Evolutionary conservation across 2,329 filamentous ascomycete species (phyloP).

Genomic region (Diplodia seriata): DNA sequence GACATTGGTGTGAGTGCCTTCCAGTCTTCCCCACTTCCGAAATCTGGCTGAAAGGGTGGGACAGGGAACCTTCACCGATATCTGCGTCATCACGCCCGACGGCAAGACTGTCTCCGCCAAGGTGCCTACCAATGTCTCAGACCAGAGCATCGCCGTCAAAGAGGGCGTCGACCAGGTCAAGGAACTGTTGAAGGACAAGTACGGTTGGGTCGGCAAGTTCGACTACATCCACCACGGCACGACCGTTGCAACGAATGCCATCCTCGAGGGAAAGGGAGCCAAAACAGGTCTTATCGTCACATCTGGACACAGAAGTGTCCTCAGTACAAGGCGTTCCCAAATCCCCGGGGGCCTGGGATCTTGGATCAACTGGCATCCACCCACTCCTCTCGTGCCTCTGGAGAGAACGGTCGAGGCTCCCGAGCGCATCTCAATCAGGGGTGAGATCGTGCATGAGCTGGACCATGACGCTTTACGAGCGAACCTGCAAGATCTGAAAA

Average conservation of each 20-base stretch:
- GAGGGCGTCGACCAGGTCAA: slow-evolving; percentile 55
- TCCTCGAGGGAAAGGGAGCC: slow-evolving; percentile 59
- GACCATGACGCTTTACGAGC: slow-evolving; percentile 50
- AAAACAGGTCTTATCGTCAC: slow-evolving; percentile 57
- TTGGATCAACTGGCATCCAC: slow-evolving; percentile 58
- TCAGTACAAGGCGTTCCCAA: slow-evolving; percentile 56
- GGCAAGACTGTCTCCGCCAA: slow-evolving; percentile 55
- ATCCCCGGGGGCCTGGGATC: slow-evolving; percentile 60
- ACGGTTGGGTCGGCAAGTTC: slow-evolving; percentile 54
- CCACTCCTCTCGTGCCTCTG: slow-evolving; percentile 57
- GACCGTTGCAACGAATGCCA: slow-evolving; percentile 58
- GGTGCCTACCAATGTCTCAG: slow-evolving; percentile 53
- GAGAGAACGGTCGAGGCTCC: slow-evolving; percentile 56
- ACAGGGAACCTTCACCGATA: slow-evolving; percentile 56
- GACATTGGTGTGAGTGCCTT: slow-evolving; percentile 38
- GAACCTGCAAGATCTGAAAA: slow-evolving; percentile 49
- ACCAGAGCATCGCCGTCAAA: slow-evolving; percentile 58
- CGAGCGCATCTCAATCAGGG: slow-evolving; percentile 54
- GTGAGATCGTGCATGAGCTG: slow-evolving; percentile 50
- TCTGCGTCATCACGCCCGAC: slow-evolving; percentile 56
- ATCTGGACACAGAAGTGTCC: slow-evolving; percentile 58
- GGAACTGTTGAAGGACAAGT: slow-evolving; percentile 47
- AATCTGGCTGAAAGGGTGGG: slow-evolving; percentile 35
- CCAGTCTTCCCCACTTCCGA: neutral
- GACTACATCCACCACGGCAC: slow-evolving; percentile 60